Conservation (phyloP, 139 green algal genomes). For the Chlorella vulgaris region DNA sequence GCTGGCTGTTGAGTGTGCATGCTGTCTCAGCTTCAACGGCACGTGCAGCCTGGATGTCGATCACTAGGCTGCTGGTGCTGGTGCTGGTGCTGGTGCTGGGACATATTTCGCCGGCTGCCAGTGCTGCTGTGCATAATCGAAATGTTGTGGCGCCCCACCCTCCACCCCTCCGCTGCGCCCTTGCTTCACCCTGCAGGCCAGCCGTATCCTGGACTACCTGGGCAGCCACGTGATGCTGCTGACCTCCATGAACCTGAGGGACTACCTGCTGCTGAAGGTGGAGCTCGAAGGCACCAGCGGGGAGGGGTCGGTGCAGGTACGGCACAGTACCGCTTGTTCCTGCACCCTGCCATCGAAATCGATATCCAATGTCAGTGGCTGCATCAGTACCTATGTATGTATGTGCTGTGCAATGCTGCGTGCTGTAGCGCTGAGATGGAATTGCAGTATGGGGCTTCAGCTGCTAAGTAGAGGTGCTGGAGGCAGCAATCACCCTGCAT, state of each 20-base stretch:
- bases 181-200: conserved; percentile 30
- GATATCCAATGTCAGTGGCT: no score
- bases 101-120: background rate
- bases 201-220: conserved; percentile 55
- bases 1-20: background rate
- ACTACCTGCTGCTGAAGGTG: conserved; percentile 64
- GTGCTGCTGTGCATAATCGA: no score
- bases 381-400: no score
- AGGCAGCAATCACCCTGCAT: no score
- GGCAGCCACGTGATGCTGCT: conserved; percentile 55
- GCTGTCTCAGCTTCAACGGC: background rate
- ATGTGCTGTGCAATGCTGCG: background rate
- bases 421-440: background rate
- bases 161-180: background rate
- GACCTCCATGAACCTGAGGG: conserved; percentile 61
- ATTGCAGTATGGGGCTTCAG: background rate
- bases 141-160: no score
- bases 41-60: background rate
- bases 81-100: background rate
- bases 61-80: background rate
- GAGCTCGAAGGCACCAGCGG: conserved; percentile 62
- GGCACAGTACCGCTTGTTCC: background rate
- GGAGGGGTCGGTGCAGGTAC: conserved; percentile 49
- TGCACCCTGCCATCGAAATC: no score
- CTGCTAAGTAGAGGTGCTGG: no score